phyloP scores from a whole-genome alignment of 2,329 filamentous ascomycete species.

The Hymenoscyphus linearis region DNA sequence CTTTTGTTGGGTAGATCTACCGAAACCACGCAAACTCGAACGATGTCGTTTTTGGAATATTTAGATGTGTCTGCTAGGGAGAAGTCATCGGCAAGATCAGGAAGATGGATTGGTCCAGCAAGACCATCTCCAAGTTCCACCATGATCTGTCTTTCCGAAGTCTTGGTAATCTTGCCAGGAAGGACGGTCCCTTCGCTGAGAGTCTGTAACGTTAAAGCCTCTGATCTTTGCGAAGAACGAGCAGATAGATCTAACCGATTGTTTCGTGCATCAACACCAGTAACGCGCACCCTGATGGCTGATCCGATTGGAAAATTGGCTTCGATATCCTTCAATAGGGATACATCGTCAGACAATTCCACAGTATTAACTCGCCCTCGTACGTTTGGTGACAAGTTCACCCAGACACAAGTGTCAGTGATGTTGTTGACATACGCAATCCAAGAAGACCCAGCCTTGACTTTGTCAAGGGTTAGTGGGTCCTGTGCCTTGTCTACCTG shows the following conservation, averaged over 20 bases:
- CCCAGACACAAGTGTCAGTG: conserved; percentile 74
- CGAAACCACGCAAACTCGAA: conserved; percentile 79
- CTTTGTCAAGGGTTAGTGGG: conserved; percentile 63
- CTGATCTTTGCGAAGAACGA: conserved; percentile 52
- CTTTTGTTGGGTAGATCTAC: conserved; percentile 82
- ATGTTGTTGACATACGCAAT: conserved; percentile 91
- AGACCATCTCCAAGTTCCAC: conserved; percentile 79
- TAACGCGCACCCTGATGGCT: conserved; percentile 74
- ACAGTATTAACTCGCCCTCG: conserved; percentile 77
- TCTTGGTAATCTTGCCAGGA: conserved; percentile 77
- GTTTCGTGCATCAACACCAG: conserved; percentile 64
- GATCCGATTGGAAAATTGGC: conserved; percentile 86
- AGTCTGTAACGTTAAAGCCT: conserved; percentile 60
- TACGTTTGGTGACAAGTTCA: conserved; percentile 82
- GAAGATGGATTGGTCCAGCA: conserved; percentile 73
- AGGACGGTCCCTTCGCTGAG: conserved; percentile 76
- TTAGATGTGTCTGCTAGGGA: conserved; percentile 69
- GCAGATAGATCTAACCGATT: conserved; percentile 82
- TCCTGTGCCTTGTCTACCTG: conserved; percentile 49
- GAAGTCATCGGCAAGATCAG: conserved; percentile 84
- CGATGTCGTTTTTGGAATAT: conserved; percentile 77
- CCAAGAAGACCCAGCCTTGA: conserved; percentile 66
- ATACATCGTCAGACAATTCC: conserved; percentile 83
- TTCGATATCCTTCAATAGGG: conserved; percentile 68
- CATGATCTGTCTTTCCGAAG: conserved; percentile 76